phyloP scores from a whole-genome alignment of 768 basidiomycete species.

The Mycena vulgaris region DNA sequence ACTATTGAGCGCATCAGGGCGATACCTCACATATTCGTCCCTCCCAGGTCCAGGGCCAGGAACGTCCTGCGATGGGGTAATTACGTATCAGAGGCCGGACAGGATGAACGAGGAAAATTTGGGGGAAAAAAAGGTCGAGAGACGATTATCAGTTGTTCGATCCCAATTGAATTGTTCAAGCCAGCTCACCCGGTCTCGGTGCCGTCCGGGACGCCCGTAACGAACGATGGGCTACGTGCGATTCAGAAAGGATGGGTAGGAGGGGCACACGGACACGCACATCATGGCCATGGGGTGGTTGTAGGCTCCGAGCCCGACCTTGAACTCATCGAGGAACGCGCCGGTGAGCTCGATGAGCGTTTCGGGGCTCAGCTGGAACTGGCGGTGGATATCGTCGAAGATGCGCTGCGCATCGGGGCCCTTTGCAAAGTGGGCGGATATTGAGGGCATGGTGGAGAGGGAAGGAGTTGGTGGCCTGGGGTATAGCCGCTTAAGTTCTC shows the following conservation, averaged over 20 bases:
- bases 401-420: constrained; percentile 59
- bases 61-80: constrained; percentile 79
- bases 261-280: constrained; percentile 56
- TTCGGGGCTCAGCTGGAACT: constrained; percentile 78
- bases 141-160: no score
- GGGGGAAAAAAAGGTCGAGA: no score
- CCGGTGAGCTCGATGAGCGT: constrained; percentile 78
- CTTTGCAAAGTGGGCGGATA: constrained; percentile 57
- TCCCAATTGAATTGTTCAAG: neutral
- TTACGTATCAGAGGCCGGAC: no score
- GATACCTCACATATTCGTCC: constrained; percentile 90
- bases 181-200: constrained; percentile 88
- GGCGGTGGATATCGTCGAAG: constrained; percentile 77
- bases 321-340: constrained; percentile 87
- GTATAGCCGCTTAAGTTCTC: no score
- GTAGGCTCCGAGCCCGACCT: constrained; percentile 79
- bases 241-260: neutral
- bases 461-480: no score
- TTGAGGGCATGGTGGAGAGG: constrained; percentile 54
- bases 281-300: constrained; percentile 95
- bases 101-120: no score
- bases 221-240: constrained; percentile 85
- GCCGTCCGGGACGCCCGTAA: constrained; percentile 95
- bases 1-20: neutral
- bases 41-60: constrained; percentile 96